Conservation (phyloP, 768 basidiomycete species). For the Postia placenta region DNA sequence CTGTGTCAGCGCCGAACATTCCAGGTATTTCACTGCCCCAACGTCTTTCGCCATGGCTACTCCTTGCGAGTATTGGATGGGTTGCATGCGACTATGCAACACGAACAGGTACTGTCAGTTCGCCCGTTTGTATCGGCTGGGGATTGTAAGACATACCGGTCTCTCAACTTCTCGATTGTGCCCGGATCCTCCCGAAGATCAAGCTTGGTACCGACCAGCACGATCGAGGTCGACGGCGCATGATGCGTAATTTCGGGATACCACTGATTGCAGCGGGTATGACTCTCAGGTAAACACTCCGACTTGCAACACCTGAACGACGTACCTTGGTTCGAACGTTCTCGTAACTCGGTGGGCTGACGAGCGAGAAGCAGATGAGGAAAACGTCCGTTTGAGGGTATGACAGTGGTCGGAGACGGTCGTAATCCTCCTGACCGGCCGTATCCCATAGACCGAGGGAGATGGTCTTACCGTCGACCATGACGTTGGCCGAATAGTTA, state of each 20-base stretch:
- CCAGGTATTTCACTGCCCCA: constrained; percentile 91
- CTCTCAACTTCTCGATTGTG: constrained; percentile 89
- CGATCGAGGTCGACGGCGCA: constrained; percentile 87
- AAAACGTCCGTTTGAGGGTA: constrained; percentile 99
- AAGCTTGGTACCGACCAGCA: constrained; percentile 95
- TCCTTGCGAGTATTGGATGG: constrained; percentile 89
- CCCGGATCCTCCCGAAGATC: constrained; percentile 94
- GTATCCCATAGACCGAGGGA: constrained; percentile 99
- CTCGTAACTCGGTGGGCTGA: constrained; percentile 96
- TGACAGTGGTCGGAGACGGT: constrained; percentile 93
- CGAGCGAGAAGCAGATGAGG: constrained; percentile 97
- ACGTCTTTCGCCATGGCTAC: constrained; percentile 91
- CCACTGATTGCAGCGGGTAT: constrained; percentile 52
- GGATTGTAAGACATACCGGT: constrained; percentile 75
- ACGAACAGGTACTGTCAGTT: constrained; percentile 3
- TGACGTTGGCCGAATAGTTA: constrained; percentile 97
- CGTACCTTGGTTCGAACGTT: constrained; percentile 96
- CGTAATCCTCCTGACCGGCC: constrained; percentile 99
- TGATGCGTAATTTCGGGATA: constrained; percentile 97
- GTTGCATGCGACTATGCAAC: constrained; percentile 92
- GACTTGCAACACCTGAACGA: background rate
- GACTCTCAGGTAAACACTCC: no score
- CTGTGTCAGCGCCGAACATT: constrained; percentile 95
- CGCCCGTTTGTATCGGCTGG: no score
- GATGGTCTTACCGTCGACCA: constrained; percentile 98